Evolutionary conservation across 257 asterid genomes (phyloP).

Genomic region (Linderniella brevidens): DNA sequence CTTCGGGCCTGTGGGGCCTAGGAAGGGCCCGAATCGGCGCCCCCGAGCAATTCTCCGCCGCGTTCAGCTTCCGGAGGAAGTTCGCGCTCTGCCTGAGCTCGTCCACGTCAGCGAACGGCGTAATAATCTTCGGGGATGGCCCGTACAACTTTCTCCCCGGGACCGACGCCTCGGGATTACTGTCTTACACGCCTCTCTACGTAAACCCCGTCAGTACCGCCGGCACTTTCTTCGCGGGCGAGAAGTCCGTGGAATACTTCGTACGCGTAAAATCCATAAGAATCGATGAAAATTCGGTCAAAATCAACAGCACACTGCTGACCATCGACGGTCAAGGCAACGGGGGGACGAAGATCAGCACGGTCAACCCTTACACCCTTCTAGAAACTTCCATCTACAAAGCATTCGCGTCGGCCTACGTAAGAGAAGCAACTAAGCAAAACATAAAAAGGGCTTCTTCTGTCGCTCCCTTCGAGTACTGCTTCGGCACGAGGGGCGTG

Average conservation of each 20-base stretch:
- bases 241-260: slow-evolving; percentile 18
- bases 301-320: slow-evolving; percentile 13
- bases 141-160: slow-evolving; percentile 5
- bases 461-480: no score
- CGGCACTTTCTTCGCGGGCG: slow-evolving; percentile 6
- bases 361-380: slow-evolving; percentile 16
- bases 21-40: no score
- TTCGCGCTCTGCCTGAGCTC: slow-evolving; percentile 14
- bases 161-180: slow-evolving; percentile 11
- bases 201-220: slow-evolving; percentile 18
- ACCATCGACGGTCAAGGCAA: slow-evolving; percentile 12
- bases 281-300: slow-evolving; percentile 5
- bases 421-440: slow-evolving; percentile 5
- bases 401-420: slow-evolving; percentile 3
- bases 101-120: slow-evolving; percentile 4
- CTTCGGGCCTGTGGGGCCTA: no score
- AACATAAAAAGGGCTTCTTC: slow-evolving; percentile 7
- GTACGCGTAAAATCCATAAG: slow-evolving; percentile 15
- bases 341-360: slow-evolving; percentile 25
- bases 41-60: no score
- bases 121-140: slow-evolving; percentile 17
- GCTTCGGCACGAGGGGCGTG: no score
- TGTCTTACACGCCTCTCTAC: not conserved
- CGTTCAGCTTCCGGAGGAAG: no score
- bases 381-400: slow-evolving; percentile 7